Percentiles rank a stretch among this genome's conserved stretches.
Evolutionary conservation across 1,139 yeast genomes (phyloP).

Genomic region (Dujonia santamariae): DNA sequence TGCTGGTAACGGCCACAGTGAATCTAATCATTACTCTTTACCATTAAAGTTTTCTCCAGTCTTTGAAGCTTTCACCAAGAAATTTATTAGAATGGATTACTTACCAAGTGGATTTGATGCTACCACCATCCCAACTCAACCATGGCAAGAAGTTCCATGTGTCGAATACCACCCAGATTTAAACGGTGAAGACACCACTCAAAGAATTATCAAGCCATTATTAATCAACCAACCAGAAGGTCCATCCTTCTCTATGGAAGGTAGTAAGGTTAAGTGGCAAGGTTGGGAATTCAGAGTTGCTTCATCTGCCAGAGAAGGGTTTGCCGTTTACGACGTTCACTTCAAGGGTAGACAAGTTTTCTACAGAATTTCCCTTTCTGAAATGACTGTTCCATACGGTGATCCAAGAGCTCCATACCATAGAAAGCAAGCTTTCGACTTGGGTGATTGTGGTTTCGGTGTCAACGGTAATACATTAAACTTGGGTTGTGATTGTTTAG

Average conservation of each 20-base stretch:
- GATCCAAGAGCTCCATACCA: conserved; percentile 89
- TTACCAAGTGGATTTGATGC: conserved; percentile 73
- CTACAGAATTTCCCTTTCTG: conserved; percentile 76
- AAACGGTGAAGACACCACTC: conserved; percentile 46
- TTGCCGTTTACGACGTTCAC: conserved; percentile 70
- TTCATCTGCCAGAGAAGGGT: conserved; percentile 79
- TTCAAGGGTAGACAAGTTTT: conserved; percentile 81
- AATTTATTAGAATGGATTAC: conserved; percentile 74
- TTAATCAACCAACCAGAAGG: conserved; percentile 82
- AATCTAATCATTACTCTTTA: conserved; percentile 80
- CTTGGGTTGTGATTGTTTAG: conserved; percentile 88
- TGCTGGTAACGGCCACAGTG: conserved; percentile 64
- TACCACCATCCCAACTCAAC: conserved; percentile 54
- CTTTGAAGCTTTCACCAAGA: conserved; percentile 61
- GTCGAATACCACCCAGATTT: conserved; percentile 76
- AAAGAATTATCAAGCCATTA: conserved; percentile 72
- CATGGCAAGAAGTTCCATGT: conserved; percentile 58
- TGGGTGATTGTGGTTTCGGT: conserved; percentile 92
- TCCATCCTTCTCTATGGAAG: conserved; percentile 67
- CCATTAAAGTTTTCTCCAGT: conserved; percentile 84
- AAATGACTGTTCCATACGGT: conserved; percentile 92
- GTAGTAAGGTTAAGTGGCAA: conserved; percentile 75
- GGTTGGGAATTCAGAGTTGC: conserved; percentile 86
- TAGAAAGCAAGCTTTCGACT: conserved; percentile 89
- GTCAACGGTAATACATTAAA: conserved; percentile 68